A percentile compares a stretch with the other conserved stretches of the same genome.
Evolutionary conservation across 2,329 filamentous ascomycete species (phyloP).

Genomic region (Neopestalotiopsis sp.): DNA sequence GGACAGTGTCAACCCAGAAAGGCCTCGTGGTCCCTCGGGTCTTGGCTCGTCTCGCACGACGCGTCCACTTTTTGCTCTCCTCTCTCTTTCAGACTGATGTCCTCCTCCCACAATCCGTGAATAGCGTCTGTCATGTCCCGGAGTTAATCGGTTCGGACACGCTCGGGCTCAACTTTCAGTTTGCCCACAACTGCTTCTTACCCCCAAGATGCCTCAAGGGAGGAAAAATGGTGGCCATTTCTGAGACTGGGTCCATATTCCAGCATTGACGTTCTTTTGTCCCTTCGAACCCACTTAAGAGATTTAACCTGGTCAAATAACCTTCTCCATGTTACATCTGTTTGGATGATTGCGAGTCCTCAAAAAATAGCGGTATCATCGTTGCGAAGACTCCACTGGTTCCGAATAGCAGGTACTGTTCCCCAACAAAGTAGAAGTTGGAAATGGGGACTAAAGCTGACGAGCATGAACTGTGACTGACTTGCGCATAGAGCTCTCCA

Average conservation of each 20-base stretch:
- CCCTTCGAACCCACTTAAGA: not conserved
- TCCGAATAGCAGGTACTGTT: not conserved
- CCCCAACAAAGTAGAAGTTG: not conserved
- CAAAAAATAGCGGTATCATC: not conserved
- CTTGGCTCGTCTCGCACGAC: not conserved
- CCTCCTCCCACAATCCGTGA: not conserved
- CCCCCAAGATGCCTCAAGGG: too few species aligned
- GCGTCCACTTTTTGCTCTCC: too few species aligned
- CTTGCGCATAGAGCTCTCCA: not conserved
- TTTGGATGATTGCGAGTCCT: not conserved
- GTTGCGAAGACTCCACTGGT: not conserved
- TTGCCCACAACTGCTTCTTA: not conserved
- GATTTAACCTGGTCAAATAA: not conserved
- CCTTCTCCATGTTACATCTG: not conserved
- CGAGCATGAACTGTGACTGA: not conserved
- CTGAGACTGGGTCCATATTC: not conserved
- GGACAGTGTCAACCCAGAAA: not conserved
- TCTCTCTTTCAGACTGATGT: too few species aligned
- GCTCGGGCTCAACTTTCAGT: not conserved
- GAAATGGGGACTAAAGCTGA: not conserved
- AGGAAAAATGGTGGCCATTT: too few species aligned
- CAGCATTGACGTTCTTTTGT: not conserved
- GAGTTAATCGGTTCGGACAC: not conserved
- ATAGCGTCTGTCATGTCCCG: not conserved
- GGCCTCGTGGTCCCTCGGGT: not conserved